Conservation (phyloP, 1,284 basidiomycete species). For the Chalciporus piperatoides region DNA sequence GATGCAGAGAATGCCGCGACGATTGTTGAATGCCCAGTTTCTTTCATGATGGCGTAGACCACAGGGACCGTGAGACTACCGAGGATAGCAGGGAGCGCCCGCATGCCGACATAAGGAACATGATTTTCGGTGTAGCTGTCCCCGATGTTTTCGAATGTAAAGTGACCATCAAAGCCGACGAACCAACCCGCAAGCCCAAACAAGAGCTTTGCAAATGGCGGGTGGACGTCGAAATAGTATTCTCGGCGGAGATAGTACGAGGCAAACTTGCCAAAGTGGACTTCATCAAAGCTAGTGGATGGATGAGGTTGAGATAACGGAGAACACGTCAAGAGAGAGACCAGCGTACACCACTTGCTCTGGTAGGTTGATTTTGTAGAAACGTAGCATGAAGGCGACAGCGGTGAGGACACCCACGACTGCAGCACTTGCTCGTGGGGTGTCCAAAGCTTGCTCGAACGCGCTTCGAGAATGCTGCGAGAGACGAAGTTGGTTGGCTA, state of each 20-base stretch:
- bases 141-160: slow-evolving; percentile 93
- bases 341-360: slow-evolving; percentile 89
- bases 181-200: slow-evolving; percentile 94
- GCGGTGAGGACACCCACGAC: slow-evolving; percentile 64
- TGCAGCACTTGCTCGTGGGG: slow-evolving; percentile 52
- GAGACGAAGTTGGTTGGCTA: slow-evolving; percentile 1
- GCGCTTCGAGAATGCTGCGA: slow-evolving; percentile 50
- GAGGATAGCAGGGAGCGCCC: slow-evolving; percentile 87
- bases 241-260: slow-evolving; percentile 86
- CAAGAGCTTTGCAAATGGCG: slow-evolving; percentile 91
- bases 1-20: slow-evolving; percentile 86
- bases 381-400: slow-evolving; percentile 77
- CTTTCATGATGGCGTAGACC: slow-evolving; percentile 96
- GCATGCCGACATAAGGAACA: slow-evolving; percentile 94
- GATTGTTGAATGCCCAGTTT: slow-evolving; percentile 90
- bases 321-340: not conserved
- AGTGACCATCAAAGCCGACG: slow-evolving; percentile 93
- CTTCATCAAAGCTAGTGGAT: slow-evolving; percentile 82
- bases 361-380: slow-evolving; percentile 92
- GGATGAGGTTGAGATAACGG: slow-evolving; percentile 1
- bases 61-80: slow-evolving; percentile 88
- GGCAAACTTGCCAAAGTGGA: slow-evolving; percentile 95
- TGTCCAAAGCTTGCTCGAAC: slow-evolving; percentile 59
- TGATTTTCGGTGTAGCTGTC: slow-evolving; percentile 85
- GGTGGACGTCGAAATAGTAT: slow-evolving; percentile 99